phyloP scores from a whole-genome alignment of 306 rosid species.

The Quercus parvula region DNA sequence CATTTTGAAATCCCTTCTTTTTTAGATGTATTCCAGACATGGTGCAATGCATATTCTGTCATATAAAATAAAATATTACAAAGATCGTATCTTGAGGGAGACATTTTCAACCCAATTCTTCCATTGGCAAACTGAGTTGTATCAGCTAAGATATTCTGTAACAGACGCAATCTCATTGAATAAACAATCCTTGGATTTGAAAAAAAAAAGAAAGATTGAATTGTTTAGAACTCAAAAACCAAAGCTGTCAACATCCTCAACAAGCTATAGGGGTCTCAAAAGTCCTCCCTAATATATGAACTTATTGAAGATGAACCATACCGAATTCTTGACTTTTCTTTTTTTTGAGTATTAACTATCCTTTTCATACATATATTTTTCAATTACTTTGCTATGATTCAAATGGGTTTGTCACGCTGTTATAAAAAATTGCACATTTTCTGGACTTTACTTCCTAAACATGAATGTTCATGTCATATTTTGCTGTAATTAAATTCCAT shows the following conservation, averaged over 20 bases:
- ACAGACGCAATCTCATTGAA: conserved; percentile 42
- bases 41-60: conserved; percentile 35
- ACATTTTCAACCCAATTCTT: conserved; percentile 36
- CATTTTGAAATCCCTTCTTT: conserved; percentile 28
- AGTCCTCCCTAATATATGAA: conserved; percentile 39
- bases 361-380: conserved; percentile 9
- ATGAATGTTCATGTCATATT: not conserved
- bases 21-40: conserved; percentile 34
- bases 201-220: conserved; percentile 17
- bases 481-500: not conserved
- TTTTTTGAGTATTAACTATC: conserved; percentile 5
- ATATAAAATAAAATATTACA: conserved; percentile 30
- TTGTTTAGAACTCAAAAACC: conserved; percentile 17
- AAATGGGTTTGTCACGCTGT: conserved; percentile 10
- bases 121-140: conserved; percentile 30
- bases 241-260: conserved; percentile 43
- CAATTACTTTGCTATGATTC: conserved; percentile 10
- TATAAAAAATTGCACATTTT: not conserved
- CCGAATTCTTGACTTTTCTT: conserved; percentile 50
- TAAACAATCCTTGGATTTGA: conserved; percentile 16
- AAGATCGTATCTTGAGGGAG: conserved; percentile 21
- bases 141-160: conserved; percentile 43
- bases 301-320: conserved; percentile 28
- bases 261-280: conserved; percentile 33
- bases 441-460: not conserved